Conservation (phyloP, 148 eudicot genomes). For the Gaultheria prostrata region DNA sequence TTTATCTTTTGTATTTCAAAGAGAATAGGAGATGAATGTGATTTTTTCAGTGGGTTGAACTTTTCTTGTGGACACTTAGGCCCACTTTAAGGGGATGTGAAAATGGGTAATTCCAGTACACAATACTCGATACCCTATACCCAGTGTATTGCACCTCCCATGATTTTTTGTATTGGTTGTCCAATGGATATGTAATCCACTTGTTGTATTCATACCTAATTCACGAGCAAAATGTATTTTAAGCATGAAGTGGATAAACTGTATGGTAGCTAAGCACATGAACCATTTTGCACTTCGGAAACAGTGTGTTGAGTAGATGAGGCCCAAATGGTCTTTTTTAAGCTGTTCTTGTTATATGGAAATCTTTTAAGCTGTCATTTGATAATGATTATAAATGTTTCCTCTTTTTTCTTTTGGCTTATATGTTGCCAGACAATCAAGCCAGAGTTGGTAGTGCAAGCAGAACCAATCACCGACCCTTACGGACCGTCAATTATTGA, state of each 20-base stretch:
- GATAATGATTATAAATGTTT: background rate
- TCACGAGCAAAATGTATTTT: background rate
- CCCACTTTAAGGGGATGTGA: background rate
- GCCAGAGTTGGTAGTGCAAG: conserved; percentile 70
- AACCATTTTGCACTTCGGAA: background rate
- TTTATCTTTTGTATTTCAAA: background rate
- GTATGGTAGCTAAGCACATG: background rate
- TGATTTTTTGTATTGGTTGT: background rate
- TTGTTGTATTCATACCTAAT: background rate
- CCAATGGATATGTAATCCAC: background rate
- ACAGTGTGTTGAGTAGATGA: background rate
- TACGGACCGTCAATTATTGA: conserved; percentile 88
- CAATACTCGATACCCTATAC: background rate
- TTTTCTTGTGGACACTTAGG: background rate
- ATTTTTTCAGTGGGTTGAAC: background rate
- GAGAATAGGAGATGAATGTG: background rate
- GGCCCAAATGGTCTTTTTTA: background rate
- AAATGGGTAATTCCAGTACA: background rate
- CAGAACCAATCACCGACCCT: conserved; percentile 76
- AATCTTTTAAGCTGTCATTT: background rate
- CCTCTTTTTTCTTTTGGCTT: background rate
- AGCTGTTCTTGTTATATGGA: background rate
- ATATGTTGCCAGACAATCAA: conserved; percentile 57
- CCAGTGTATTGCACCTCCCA: background rate
- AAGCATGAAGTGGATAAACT: background rate